A percentile compares a stretch with the other conserved stretches of the same genome.
phyloP scores from a whole-genome alignment of 139 green algal genomes.

The Chlorella sp. region DNA sequence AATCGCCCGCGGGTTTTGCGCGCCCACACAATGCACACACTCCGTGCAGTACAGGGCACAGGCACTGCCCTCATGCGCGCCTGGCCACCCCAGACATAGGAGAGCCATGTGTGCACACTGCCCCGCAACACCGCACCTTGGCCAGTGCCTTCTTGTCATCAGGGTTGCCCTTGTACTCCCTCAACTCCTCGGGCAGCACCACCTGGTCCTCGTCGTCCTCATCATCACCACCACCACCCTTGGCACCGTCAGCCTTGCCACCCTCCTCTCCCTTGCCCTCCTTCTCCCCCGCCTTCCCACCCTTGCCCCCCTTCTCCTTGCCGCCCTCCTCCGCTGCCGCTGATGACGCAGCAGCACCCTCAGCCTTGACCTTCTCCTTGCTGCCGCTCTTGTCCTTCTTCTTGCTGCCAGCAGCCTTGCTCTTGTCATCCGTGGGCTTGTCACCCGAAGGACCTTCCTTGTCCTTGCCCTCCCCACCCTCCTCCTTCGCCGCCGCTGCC shows the following conservation, averaged over 20 bases:
- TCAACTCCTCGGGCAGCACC: conserved; percentile 32
- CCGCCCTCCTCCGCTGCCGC: neutral
- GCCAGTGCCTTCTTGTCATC: conserved; percentile 32
- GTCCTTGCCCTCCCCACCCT: too few relatives aligned
- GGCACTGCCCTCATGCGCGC: too few relatives aligned
- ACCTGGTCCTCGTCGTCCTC: conserved; percentile 16
- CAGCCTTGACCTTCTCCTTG: neutral
- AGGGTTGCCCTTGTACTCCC: conserved; percentile 18
- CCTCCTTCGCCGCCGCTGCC: too few relatives aligned
- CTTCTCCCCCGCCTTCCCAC: neutral
- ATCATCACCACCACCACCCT: neutral
- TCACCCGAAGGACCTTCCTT: too few relatives aligned
- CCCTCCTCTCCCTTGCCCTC: neutral
- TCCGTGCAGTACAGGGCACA: too few relatives aligned
- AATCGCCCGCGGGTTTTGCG: too few relatives aligned
- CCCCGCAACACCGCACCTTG: neutral
- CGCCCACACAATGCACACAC: too few relatives aligned
- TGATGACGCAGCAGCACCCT: neutral
- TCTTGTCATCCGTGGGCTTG: neutral
- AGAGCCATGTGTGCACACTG: too few relatives aligned
- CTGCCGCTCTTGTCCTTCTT: too few relatives aligned
- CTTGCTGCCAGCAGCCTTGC: too few relatives aligned
- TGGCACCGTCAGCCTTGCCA: neutral
- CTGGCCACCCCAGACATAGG: too few relatives aligned
- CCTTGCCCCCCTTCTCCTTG: neutral